Base-by-base conservation (phyloP, 106 monocot species). In the Amphibolis antarctica region DNA sequence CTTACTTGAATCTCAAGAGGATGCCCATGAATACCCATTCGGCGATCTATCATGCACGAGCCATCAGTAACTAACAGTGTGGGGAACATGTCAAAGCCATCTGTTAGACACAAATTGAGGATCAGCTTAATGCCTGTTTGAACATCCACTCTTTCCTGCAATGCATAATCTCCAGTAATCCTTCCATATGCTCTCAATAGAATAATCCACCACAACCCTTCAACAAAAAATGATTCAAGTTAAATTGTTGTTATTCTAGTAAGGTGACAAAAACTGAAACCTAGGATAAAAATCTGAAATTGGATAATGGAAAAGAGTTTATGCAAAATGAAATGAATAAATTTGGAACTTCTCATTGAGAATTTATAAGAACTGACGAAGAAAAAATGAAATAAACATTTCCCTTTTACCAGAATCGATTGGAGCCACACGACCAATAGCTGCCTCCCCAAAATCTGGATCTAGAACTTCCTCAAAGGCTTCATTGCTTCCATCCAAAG, bases 1-100 rank as follows among this genome's bases (percentile, higher is more conserved):
- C 48, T 48, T 72, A 89, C 94, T 68, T 94, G 94, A 66, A 94
- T 94, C 75, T 94, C 94, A 69, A 94, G 88, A 76, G 94, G 94
- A 73, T 94, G 94, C 26, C 94, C 94, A 73, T 94, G 89, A 46
- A 94, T 94, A 42, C 94, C 94, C 94, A 94, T 94, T 21, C 94
- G 71, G 42, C 86, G 76, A 44, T 94, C 94, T 73, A 94, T 89
- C 94, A 94, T 94, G 78, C 94, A 94, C 17, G 89, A 94, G 5
- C 94, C 94, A 82, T 94, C 94, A 26, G 94, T 94, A 42, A 93
- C 93, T 19, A 93, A 71, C 64, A 93, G 63, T 45, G 93, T 75
- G 49, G 93, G 93, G 54, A 93, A 93, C 93, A 93, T 93, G 74
- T 93, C 93, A 73, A 93, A 93, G 6, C 93, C 93, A 77, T 93